Evolutionary conservation across 805 yeast species (phyloP), one percentile per base, ranked within the genome.

Genomic region (Nakazawaea populi): DNA sequence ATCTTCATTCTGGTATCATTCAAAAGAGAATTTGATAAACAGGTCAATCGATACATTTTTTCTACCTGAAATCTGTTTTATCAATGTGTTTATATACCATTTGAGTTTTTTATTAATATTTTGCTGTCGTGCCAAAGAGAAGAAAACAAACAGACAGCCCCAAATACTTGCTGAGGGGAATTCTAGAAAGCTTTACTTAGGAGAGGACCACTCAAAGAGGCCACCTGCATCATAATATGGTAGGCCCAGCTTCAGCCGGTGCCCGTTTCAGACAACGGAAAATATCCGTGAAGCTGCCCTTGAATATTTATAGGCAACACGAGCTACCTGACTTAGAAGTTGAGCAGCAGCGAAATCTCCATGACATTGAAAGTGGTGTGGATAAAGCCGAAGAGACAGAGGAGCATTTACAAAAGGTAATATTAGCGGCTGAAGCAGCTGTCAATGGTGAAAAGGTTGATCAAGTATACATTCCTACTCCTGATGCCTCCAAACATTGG

Each of bases 311-410:
- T 64, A 78, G 79, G 62, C 96, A 89, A 58, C 72, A 75, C 51
- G 97, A 92, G 60, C 70, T 92, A 47, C 92, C 96, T 1, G 87
- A 87, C 56, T 64, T 84, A 43, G 96, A 90, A 55, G 79, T 83
- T 29, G 87, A 82, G 50, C 87, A 83, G 59, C 96, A 87, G 65
- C 80, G 98, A 42, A 97, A 92, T 56, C 69, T 88, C 32, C 89
- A 89, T 60, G 89, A 89, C 54, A 80, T 94, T 42, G 99, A 94
- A 61, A 92, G 98, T 6, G 99, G 99, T 69, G 99, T 94, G 41
- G 99, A 94, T 62, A 94, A 94, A 65, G 89, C 87, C 58, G 99
- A 94, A 68, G 99, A 94, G 68, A 96, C 89, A 59, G 99, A 94
- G 67, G 94, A 88, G 41, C 99, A 94, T 78, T 75, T 94, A 55